phyloP scores from a whole-genome alignment of 441 rosid genomes.

The Hura crepitans region DNA sequence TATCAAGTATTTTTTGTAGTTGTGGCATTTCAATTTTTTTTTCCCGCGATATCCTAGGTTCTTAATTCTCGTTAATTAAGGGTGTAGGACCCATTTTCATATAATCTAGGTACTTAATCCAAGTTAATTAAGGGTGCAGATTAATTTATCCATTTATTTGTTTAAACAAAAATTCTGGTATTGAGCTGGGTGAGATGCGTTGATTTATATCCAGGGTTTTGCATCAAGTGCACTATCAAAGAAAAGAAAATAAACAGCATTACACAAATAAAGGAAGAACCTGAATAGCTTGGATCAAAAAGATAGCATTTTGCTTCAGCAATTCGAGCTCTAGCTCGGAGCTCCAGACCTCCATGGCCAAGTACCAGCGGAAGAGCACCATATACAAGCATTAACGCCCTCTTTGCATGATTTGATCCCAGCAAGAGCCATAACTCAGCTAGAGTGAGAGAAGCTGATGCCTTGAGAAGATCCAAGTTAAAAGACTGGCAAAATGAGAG shows the following conservation, averaged over 20 bases:
- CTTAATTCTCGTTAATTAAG: no score
- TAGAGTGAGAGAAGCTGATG: conserved; percentile 81
- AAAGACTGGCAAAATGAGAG: conserved; percentile 92
- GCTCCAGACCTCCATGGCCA: conserved; percentile 96
- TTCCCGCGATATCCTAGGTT: no score
- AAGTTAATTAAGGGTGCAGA: no score
- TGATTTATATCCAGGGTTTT: no score
- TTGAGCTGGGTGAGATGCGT: no score
- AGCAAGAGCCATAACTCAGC: conserved; percentile 92
- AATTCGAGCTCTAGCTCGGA: conserved; percentile 81
- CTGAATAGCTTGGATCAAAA: conserved; percentile 75
- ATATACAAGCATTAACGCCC: conserved; percentile 66
- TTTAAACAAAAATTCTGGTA: no score
- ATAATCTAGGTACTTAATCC: no score
- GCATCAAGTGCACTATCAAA: no score
- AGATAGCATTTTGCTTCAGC: conserved; percentile 87
- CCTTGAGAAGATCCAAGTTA: conserved; percentile 96
- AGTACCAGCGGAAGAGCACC: conserved; percentile 81
- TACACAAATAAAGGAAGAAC: conserved; percentile 31
- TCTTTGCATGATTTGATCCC: conserved; percentile 79
- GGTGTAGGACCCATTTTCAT: no score
- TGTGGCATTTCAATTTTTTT: no score
- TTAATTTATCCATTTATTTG: no score
- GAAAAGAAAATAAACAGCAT: conserved; percentile 7
- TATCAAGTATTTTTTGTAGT: no score